Conservation (phyloP, 169 alveolate genomes). For the Cryptosporidium andersoni region DNA sequence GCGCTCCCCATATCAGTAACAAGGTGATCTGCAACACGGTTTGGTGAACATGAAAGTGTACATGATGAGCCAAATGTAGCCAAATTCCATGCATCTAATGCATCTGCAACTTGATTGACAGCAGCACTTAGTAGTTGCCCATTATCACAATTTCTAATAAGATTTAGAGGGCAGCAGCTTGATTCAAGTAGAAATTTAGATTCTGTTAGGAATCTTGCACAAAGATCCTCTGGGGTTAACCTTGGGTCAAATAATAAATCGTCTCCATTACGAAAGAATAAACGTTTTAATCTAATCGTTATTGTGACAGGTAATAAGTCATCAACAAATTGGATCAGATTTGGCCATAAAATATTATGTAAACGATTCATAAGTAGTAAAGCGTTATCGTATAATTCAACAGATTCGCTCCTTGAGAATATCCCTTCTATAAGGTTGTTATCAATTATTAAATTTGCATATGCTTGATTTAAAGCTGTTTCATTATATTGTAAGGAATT, state of each 20-base stretch:
- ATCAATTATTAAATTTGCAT: neutral
- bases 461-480: neutral
- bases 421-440: neutral
- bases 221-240: conserved; percentile 56
- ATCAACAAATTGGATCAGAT: conserved; percentile 35
- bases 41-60: conserved; percentile 28
- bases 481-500: neutral
- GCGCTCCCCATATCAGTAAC: conserved; percentile 37
- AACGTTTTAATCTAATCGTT: conserved; percentile 25
- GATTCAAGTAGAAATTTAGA: conserved; percentile 51
- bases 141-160: conserved; percentile 50
- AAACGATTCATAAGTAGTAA: conserved; percentile 14
- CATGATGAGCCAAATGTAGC: conserved; percentile 2
- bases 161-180: conserved; percentile 50
- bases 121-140: conserved; percentile 48
- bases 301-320: conserved; percentile 48
- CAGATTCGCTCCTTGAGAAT: neutral
- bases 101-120: conserved; percentile 23
- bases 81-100: conserved; percentile 4
- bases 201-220: conserved; percentile 54
- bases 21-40: conserved; percentile 26
- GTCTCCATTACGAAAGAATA: conserved; percentile 23
- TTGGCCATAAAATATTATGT: conserved; percentile 25
- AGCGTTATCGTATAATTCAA: conserved; percentile 7
- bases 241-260: conserved; percentile 51